These are phyloP conservation scores for Berkeleyomyces basicola DNA, from an alignment of 2,329 filamentous ascomycete species.

Conservation along the genomic window DNA sequence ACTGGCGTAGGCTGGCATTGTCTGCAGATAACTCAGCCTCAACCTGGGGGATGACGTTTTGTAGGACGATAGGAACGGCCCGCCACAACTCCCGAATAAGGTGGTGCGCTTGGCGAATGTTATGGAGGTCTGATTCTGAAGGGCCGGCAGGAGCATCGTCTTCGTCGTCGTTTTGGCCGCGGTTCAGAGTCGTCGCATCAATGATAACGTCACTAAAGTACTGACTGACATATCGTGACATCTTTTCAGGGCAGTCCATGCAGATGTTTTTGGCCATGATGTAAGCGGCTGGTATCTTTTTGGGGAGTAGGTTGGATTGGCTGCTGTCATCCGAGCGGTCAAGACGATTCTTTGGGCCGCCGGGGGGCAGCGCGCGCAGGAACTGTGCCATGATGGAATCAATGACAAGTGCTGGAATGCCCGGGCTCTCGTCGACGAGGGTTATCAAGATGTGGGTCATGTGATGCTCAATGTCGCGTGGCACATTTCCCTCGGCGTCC, in stretches of 20 bases:
- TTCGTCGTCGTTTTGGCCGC: conserved; percentile 44
- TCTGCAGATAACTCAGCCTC: conserved; percentile 86
- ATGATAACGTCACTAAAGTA: conserved; percentile 97
- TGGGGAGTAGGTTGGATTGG: conserved; percentile 69
- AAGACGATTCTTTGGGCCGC: conserved; percentile 39
- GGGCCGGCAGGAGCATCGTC: conserved; percentile 46
- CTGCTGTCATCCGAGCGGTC: conserved; percentile 46
- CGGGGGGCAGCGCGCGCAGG: conserved; percentile 63
- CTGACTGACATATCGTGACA: conserved; percentile 84
- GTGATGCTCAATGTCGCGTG: conserved; percentile 85
- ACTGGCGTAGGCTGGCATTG: conserved; percentile 65
- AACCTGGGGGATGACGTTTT: conserved; percentile 85
- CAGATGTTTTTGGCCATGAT: conserved; percentile 93
- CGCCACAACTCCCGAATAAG: conserved; percentile 88
- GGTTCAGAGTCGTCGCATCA: conserved; percentile 53
- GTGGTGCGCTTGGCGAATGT: conserved; percentile 76
- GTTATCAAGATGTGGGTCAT: conserved; percentile 75
- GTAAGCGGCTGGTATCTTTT: conserved; percentile 82
- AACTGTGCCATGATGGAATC: conserved; percentile 95
- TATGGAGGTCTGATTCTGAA: conserved; percentile 69
- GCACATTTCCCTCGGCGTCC: conserved; percentile 61
- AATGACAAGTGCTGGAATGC: conserved; percentile 64
- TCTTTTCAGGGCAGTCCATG: conserved; percentile 76
- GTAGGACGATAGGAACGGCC: conserved; percentile 70
- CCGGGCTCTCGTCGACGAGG: conserved; percentile 70